Evolutionary conservation across 805 yeast genomes (phyloP).

Genomic region (Hanseniaspora meyeri): DNA sequence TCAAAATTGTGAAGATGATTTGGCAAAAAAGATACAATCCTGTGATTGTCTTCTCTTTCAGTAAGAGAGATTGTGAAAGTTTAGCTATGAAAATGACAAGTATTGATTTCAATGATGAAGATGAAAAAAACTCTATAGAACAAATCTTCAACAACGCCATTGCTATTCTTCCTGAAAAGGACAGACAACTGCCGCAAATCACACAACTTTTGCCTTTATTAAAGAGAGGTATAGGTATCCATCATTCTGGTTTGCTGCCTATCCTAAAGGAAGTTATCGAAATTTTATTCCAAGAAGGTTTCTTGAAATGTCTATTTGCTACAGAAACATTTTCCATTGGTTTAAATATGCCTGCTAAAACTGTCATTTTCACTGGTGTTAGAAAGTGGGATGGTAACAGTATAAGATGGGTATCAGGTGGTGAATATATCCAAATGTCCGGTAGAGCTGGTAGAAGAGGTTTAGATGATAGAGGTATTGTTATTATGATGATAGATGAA

Average conservation of each 20-base stretch:
- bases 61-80: constrained; percentile 92
- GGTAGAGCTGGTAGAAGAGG: constrained; percentile 99
- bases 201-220: constrained; percentile 79
- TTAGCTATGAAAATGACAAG: constrained; percentile 92
- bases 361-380: constrained; percentile 94
- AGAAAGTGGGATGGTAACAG: constrained; percentile 97
- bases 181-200: constrained; percentile 87
- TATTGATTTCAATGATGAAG: constrained; percentile 84
- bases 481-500: constrained; percentile 97
- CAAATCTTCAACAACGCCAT: constrained; percentile 88
- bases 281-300: constrained; percentile 91
- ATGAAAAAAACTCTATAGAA: constrained; percentile 80
- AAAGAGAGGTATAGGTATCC: constrained; percentile 95
- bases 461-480: constrained; percentile 97
- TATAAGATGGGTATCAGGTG: constrained; percentile 98
- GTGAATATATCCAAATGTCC: constrained; percentile 98
- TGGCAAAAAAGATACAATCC: constrained; percentile 95
- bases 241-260: constrained; percentile 91
- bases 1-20: constrained; percentile 94
- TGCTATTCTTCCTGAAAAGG: constrained; percentile 74
- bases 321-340: constrained; percentile 98
- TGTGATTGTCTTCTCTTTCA: constrained; percentile 94
- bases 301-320: constrained; percentile 86
- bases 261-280: constrained; percentile 90
- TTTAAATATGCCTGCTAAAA: constrained; percentile 97